Percentiles rank a stretch among this genome's conserved stretches.
phyloP scores from a whole-genome alignment of 228 moss, liverwort and hornwort species.

The Sphagnum magellanicum region DNA sequence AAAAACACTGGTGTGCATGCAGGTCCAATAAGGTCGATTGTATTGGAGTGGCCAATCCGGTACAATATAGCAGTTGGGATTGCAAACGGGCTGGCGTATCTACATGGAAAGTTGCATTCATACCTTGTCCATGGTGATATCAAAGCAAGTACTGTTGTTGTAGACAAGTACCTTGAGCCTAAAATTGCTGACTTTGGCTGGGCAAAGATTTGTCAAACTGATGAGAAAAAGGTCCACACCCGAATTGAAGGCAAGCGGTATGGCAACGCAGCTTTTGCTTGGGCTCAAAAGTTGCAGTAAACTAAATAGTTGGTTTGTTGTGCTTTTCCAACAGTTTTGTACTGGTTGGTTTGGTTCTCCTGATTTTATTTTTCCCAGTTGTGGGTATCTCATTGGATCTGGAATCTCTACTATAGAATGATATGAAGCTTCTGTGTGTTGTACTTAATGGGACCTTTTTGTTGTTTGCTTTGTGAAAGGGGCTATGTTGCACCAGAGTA shows the following conservation, averaged over 20 bases:
- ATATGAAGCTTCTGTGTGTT: too few relatives aligned
- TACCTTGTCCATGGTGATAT: slow-evolving; percentile 45
- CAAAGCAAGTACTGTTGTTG: slow-evolving; percentile 40
- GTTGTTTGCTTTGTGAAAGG: slow-evolving; percentile 6
- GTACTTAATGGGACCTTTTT: too few relatives aligned
- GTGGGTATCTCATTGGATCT: too few relatives aligned
- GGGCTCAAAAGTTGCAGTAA: too few relatives aligned
- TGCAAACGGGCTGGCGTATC: slow-evolving; percentile 29
- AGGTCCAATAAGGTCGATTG: slow-evolving; percentile 14
- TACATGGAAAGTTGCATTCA: slow-evolving; percentile 36
- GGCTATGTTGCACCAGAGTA: slow-evolving; percentile 52
- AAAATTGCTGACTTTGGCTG: slow-evolving; percentile 52
- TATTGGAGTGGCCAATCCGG: slow-evolving; percentile 40
- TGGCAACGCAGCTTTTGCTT: too few relatives aligned
- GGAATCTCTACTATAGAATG: too few relatives aligned
- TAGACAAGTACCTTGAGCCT: slow-evolving; percentile 40
- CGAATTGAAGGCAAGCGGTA: slow-evolving; percentile 27
- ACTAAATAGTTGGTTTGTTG: too few relatives aligned
- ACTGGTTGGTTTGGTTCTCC: too few relatives aligned
- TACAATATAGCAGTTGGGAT: slow-evolving; percentile 38
- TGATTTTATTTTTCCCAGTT: too few relatives aligned
- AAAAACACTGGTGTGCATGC: too few relatives aligned
- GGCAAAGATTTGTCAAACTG: slow-evolving; percentile 42
- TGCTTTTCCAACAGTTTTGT: too few relatives aligned
- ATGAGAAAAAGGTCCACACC: slow-evolving; percentile 40